Evolutionary conservation across 2,329 filamentous ascomycete genomes (phyloP).

Genomic region (Neonectria magnoliae): DNA sequence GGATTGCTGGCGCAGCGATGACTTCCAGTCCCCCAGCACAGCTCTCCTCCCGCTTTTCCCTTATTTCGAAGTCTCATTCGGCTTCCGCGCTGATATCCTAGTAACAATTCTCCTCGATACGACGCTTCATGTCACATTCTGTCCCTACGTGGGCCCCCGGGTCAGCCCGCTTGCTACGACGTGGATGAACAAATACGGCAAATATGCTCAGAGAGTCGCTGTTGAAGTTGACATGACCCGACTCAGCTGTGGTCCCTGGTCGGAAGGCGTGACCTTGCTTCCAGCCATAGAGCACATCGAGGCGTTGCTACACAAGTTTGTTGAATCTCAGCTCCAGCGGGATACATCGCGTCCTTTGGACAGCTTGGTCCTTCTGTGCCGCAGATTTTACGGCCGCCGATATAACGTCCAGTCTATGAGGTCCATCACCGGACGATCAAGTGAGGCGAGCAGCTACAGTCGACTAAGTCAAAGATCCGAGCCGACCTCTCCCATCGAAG

Average conservation of each 20-base stretch:
- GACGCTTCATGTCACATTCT: constrained; percentile 52
- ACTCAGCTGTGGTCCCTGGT: constrained; percentile 45
- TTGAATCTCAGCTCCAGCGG: constrained; percentile 38
- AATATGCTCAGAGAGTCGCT: constrained; percentile 49
- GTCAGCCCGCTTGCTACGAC: constrained; percentile 49
- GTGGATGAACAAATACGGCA: constrained; percentile 49
- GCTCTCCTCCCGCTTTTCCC: constrained; percentile 38
- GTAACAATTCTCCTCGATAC: constrained; percentile 47
- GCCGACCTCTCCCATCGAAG: not conserved
- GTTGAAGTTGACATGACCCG: constrained; percentile 55
- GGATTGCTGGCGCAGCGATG: constrained; percentile 48
- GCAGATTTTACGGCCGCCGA: constrained; percentile 47
- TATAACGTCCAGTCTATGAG: not conserved
- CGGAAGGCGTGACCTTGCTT: constrained; percentile 36
- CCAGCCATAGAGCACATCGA: constrained; percentile 42
- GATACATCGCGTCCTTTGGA: constrained; percentile 36
- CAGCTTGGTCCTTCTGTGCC: constrained; percentile 48
- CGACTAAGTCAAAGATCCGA: constrained; percentile 23
- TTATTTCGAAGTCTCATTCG: constrained; percentile 47
- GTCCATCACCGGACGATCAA: constrained; percentile 1
- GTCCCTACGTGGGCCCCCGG: constrained; percentile 47
- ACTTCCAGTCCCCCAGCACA: constrained; percentile 45
- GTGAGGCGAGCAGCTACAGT: constrained; percentile 16
- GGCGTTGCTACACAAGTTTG: constrained; percentile 43
- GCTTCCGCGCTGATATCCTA: constrained; percentile 51